Evolutionary conservation across 768 basidiomycete species (phyloP).

Genomic region (Crassisporium funariophilum): DNA sequence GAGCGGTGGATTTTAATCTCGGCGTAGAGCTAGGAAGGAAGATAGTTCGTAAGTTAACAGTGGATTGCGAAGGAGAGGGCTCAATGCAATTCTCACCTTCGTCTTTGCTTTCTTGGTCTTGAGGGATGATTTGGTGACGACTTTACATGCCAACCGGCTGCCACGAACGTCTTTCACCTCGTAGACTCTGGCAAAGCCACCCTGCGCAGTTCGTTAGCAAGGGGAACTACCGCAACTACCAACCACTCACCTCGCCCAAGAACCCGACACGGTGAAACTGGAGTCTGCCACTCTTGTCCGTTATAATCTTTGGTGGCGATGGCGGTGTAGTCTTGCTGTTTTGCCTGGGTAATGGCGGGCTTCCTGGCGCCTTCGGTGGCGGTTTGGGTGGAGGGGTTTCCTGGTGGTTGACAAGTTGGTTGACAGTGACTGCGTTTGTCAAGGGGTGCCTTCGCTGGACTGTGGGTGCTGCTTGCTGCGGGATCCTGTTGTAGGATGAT

Average conservation of each 20-base stretch:
- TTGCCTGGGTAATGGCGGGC: conserved; percentile 77
- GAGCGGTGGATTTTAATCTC: conserved; percentile 98
- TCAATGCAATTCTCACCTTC: conserved; percentile 57
- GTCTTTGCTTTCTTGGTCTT: conserved; percentile 97
- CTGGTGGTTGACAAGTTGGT: conserved; percentile 20
- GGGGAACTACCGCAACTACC: conserved; percentile 17
- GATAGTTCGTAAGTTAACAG: background rate
- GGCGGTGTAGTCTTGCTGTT: conserved; percentile 83
- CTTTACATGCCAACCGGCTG: conserved; percentile 82
- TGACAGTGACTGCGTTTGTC: conserved; percentile 37
- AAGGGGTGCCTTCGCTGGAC: conserved; percentile 43
- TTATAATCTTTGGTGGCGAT: conserved; percentile 77
- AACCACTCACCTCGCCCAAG: conserved; percentile 77
- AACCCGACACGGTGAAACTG: conserved; percentile 78
- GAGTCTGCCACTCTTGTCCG: conserved; percentile 56
- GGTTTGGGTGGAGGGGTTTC: conserved; percentile 35
- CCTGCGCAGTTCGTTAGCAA: conserved; percentile 33
- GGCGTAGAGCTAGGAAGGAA: conserved; percentile 75
- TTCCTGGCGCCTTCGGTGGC: conserved; percentile 44
- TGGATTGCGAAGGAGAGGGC: background rate
- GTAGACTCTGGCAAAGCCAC: conserved; percentile 96
- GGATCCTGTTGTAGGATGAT: conserved; percentile 32
- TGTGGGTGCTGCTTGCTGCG: conserved; percentile 27
- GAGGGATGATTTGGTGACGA: conserved; percentile 88
- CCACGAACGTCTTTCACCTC: conserved; percentile 81